Conservation (phyloP, 2,329 filamentous ascomycete genomes). For the Sclerotinia borealis region DNA sequence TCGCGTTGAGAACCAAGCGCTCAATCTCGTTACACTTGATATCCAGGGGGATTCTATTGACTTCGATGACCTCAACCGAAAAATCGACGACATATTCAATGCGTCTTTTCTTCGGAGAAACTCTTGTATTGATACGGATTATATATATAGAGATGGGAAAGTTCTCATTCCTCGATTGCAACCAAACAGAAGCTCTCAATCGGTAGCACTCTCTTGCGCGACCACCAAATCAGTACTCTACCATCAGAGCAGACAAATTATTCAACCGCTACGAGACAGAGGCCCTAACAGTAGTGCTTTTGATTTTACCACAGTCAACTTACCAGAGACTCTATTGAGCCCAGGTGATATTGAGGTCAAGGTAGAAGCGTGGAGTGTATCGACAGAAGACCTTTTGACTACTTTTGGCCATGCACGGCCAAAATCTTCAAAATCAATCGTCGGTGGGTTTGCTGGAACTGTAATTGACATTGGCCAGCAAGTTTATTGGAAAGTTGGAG, state of each 20-base stretch:
- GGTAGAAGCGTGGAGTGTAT: slow-evolving; percentile 30
- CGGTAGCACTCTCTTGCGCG: background rate
- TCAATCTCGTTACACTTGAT: background rate
- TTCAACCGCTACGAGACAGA: background rate
- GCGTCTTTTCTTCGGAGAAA: background rate
- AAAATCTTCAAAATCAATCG: background rate
- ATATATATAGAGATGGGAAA: background rate
- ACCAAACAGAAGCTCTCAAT: background rate
- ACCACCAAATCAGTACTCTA: background rate
- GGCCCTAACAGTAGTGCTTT: background rate
- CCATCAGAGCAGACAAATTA: background rate
- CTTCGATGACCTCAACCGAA: background rate
- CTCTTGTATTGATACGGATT: background rate
- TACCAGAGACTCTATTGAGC: background rate
- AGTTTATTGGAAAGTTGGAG: slow-evolving; percentile 26
- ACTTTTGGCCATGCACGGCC: background rate
- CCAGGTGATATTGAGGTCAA: background rate
- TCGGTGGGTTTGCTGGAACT: slow-evolving; percentile 33
- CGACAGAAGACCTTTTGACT: slow-evolving; percentile 27
- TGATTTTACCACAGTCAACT: background rate
- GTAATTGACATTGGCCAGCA: slow-evolving; percentile 29
- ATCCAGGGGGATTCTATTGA: background rate
- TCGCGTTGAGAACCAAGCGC: background rate
- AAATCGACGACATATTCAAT: background rate
- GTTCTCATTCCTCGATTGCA: background rate